Base-by-base conservation (phyloP, 768 basidiomycete genomes). In the Pholiota conissans region DNA sequence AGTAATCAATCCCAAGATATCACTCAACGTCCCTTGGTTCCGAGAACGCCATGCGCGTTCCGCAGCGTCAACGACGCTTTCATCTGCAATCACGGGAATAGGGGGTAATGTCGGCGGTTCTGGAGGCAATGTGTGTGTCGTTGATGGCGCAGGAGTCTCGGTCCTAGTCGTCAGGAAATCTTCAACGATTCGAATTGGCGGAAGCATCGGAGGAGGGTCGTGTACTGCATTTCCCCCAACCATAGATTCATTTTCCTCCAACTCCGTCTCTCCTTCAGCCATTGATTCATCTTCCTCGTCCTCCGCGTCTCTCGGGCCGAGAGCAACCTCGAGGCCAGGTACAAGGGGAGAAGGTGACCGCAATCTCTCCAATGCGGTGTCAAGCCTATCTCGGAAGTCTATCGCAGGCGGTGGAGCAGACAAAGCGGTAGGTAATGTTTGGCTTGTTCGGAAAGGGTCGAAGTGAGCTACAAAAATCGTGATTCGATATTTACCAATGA, bases 331-430 rank as follows among this genome's bases (percentile, higher is more conserved):
- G 10, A 71, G 48, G 22, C 64, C 68, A 45, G 66, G 67, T 18
- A 68, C 68, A 22, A 74, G 64, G 14, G 73, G 71, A 40, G 70
- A 71, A 45, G 64, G 48, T 39, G 70, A 68, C 51, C 69, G 58
- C 57, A 76, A 57, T 11, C 70, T 64, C 45, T 72, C 72, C 30
- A 76, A 65, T 1, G 74, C 75, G 11, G 70, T 68, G 55, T 71
- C 66, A 18, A 76, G 65, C 28, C 71, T 69, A 49, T 73, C 65
- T 34, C 73, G 71, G 60, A 76, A 67, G 7, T 52, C 49, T 55
- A 52, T 26, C 4, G 47, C n/a, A 3, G 37, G 27, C 50, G 32
- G n/a, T 24, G 32, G 37, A 7, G 39, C 40, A 18, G 54, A 5
- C 6, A 34, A 14, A 22, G 28, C 16, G 8, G n/a, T 14, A 13